Conservation (phyloP, 306 rosid species). For the Oemleria cerasiformis region DNA sequence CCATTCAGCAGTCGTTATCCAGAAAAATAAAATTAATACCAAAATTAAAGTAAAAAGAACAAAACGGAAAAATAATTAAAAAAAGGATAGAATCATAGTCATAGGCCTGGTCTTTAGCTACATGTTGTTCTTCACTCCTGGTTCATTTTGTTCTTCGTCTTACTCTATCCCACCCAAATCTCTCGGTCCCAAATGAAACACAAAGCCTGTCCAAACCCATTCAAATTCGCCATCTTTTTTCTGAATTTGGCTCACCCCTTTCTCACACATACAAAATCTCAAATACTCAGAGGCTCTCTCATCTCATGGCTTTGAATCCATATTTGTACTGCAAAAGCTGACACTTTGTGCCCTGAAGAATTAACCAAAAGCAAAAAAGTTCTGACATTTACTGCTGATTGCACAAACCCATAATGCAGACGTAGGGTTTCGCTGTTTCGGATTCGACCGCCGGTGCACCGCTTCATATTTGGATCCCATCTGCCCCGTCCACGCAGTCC, state of each 20-base stretch:
- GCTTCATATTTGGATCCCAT: slow-evolving; percentile 33
- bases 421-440: slow-evolving; percentile 22
- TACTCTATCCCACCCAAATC: slow-evolving; percentile 55
- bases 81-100: background rate
- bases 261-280: background rate
- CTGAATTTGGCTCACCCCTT: slow-evolving; percentile 2
- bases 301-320: slow-evolving; percentile 16
- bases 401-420: slow-evolving; percentile 20
- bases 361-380: background rate
- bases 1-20: slow-evolving; percentile 47
- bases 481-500: slow-evolving; percentile 5
- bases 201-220: slow-evolving; percentile 20
- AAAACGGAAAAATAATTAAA: background rate
- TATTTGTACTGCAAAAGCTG: slow-evolving; percentile 1
- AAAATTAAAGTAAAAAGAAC: background rate
- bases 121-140: slow-evolving; percentile 18
- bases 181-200: slow-evolving; percentile 36
- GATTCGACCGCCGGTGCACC: slow-evolving; percentile 13
- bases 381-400: slow-evolving; percentile 10
- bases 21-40: background rate
- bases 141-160: slow-evolving; percentile 29
- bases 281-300: background rate
- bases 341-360: background rate
- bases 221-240: slow-evolving; percentile 27
- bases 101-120: slow-evolving; percentile 24